Evolutionary conservation across 2,329 filamentous ascomycete genomes (phyloP), one percentile per base, ranked within the genome.

Genomic region (Penicillium sp.): DNA sequence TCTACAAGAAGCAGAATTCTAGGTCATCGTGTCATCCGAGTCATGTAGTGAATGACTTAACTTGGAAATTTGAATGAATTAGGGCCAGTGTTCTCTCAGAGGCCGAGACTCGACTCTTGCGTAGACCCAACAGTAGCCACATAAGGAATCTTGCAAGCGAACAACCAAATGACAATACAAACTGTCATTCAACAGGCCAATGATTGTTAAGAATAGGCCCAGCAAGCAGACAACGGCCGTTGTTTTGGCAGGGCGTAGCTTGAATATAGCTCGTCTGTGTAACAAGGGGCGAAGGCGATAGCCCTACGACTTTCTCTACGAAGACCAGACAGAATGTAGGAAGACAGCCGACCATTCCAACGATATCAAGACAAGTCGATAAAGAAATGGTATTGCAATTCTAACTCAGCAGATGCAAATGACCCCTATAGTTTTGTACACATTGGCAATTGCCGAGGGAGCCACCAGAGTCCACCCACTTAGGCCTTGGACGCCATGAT

Each of bases 341-440:
- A 28, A 20, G n/a, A 12, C n/a, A 34, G 28, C 37, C 15, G n/a
- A 22, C 12, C 12, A 20, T 42, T 52, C 38, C 37, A 41, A 15
- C 6, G n/a, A 28, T 14, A 31, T 11, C 28, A 22, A 39, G n/a
- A 12, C 14, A 37, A 42, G 54, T 34, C 55, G 41, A 61, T 56
- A 63, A 71, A 64, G 65, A 67, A 69, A 69, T 75, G 67, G 68
- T 73, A 73, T 73, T 76, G 71, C 67, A 73, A 69, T 65, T 75
- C 72, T 75, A 75, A 66, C 64, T 69, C 64, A 69, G 68, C 68
- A 72, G 67, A 75, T 67, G 71, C 65, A 65, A 73, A 71, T 69
- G 70, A 69, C 67, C 69, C 67, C 65, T 69, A 67, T 68, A 72
- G 70, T 76, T 77, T 76, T 77, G 69, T 76, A 77, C 75, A 77